phyloP scores from a whole-genome alignment of 2,329 filamentous ascomycete species.

The Domatiomyces globalis region DNA sequence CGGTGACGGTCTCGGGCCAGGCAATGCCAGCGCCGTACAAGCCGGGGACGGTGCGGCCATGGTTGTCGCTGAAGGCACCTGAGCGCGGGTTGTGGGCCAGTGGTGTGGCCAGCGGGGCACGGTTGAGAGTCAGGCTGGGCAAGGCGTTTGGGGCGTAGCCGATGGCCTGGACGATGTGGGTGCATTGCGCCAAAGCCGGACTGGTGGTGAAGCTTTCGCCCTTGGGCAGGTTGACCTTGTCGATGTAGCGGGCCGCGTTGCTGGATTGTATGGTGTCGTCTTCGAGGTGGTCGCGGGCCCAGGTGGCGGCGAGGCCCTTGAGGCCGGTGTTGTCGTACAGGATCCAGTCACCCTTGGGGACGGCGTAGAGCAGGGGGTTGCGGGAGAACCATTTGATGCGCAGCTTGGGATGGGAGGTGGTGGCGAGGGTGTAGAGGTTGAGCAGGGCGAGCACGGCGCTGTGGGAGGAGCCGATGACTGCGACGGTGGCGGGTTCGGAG shows the following conservation, averaged over 20 bases:
- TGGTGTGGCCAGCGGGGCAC: neutral
- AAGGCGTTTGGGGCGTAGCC: constrained; percentile 31
- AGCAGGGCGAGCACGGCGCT: constrained; percentile 49
- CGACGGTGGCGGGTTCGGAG: constrained; percentile 32
- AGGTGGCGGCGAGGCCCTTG: constrained; percentile 47
- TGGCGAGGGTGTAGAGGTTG: constrained; percentile 43
- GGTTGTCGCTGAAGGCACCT: constrained; percentile 35
- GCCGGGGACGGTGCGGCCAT: constrained; percentile 33
- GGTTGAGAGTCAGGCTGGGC: constrained; percentile 10
- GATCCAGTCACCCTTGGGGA: constrained; percentile 48
- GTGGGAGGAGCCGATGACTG: constrained; percentile 49
- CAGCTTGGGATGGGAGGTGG: constrained; percentile 38
- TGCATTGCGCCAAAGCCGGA: constrained; percentile 39
- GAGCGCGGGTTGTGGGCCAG: constrained; percentile 24
- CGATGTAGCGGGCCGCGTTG: constrained; percentile 33
- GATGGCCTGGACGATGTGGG: constrained; percentile 44
- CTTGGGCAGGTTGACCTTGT: constrained; percentile 32
- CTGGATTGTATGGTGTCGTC: constrained; percentile 34
- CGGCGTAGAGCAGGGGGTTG: constrained; percentile 45
- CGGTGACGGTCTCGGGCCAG: constrained; percentile 46
- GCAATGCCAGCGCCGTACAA: constrained; percentile 50
- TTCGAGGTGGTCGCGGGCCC: constrained; percentile 46
- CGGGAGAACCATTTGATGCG: constrained; percentile 49
- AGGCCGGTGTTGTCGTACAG: constrained; percentile 51
- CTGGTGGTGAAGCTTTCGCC: constrained; percentile 30